These are phyloP conservation scores for Pythium sukuiense DNA, from an alignment of 352 stramenopile species.

Conservation along the genomic window DNA sequence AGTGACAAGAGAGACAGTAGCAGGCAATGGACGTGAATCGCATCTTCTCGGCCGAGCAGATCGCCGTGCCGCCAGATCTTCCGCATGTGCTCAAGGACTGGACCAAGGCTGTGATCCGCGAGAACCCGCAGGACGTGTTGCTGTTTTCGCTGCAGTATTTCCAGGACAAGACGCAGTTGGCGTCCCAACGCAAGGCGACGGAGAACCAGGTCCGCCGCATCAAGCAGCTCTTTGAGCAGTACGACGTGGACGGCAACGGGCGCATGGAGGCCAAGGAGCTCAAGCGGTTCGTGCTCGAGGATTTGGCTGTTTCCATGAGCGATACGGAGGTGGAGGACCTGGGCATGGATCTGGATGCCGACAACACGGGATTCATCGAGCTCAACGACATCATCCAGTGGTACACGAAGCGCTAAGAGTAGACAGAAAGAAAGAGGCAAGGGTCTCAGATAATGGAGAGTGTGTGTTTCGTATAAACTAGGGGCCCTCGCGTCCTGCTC, in stretches of 20 bases:
- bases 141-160: slow-evolving; percentile 88
- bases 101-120: slow-evolving; percentile 88
- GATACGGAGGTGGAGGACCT: slow-evolving; percentile 72
- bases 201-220: slow-evolving; percentile 69
- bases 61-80: slow-evolving; percentile 85
- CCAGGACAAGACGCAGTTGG: slow-evolving; percentile 66
- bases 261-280: slow-evolving; percentile 80
- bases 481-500: neutral
- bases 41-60: slow-evolving; percentile 93
- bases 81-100: slow-evolving; percentile 89
- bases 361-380: slow-evolving; percentile 83
- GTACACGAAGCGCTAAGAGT: slow-evolving; percentile 59
- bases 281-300: slow-evolving; percentile 60
- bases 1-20: neutral
- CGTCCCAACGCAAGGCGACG: slow-evolving; percentile 58
- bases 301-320: slow-evolving; percentile 54
- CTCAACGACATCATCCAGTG: slow-evolving; percentile 82
- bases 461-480: slow-evolving; percentile 9
- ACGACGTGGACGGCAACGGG: slow-evolving; percentile 79
- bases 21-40: slow-evolving; percentile 87
- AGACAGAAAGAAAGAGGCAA: neutral
- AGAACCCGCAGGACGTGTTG: slow-evolving; percentile 73
- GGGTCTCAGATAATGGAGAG: slow-evolving; percentile 7
- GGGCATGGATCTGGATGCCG: slow-evolving; percentile 60
- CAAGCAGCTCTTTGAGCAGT: slow-evolving; percentile 72